Evolutionary conservation across 352 stramenopile species (phyloP).

Genomic region (Globisporangium emineosum): DNA sequence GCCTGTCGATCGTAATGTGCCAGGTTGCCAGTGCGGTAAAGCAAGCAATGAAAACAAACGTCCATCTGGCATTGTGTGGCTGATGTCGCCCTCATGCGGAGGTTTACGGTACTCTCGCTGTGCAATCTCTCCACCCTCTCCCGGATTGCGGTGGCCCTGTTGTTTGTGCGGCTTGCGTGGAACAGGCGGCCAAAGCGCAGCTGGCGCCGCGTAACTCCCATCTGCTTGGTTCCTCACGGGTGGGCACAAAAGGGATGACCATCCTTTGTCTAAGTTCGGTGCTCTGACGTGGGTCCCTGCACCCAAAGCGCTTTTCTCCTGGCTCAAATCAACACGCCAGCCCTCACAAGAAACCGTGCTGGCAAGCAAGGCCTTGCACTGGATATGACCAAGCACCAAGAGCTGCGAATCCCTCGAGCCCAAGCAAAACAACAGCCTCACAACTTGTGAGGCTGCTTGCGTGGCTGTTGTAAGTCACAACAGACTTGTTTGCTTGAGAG

Average conservation of each 20-base stretch:
- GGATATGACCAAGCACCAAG: too few relatives aligned
- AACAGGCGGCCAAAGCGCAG: neutral
- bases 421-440: neutral
- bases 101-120: neutral
- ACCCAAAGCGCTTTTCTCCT: conserved; percentile 1
- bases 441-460: too few relatives aligned
- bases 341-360: neutral
- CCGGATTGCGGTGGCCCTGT: neutral
- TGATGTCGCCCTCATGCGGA: neutral
- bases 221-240: neutral
- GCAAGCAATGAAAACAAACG: neutral
- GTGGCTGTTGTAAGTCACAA: too few relatives aligned
- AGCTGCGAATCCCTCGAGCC: neutral
- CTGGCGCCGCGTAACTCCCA: conserved; percentile 3
- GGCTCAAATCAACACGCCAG: too few relatives aligned
- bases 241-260: too few relatives aligned
- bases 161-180: conserved; percentile 3
- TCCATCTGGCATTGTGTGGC: neutral
- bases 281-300: neutral
- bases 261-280: too few relatives aligned
- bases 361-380: too few relatives aligned
- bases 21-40: too few relatives aligned
- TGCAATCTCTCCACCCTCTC: neutral
- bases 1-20: too few relatives aligned
- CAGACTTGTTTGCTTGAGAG: neutral